Evolutionary conservation across 1,139 yeast genomes (phyloP), one percentile per base, ranked within the genome.

Genomic region (Candida frijolesensis): DNA sequence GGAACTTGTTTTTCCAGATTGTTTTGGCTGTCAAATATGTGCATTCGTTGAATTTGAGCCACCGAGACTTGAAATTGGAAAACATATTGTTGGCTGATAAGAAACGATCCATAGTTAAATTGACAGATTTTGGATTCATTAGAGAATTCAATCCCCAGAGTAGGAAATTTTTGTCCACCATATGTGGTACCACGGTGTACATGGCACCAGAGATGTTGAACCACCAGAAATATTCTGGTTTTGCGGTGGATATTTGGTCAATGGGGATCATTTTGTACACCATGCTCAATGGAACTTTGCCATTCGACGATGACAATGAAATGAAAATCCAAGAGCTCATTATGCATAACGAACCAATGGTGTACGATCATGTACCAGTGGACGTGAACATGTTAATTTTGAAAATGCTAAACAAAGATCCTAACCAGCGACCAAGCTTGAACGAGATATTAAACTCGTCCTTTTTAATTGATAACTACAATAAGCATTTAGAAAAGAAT

Each of bases 51-150:
- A 86, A 90, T 57, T 83, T 96, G 58, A 86, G 95, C 19, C 98
- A 94, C 68, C 77, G 99, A 51, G 99, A 94, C 65, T 73, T 94
- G 62, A 92, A 92, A 64, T 68, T 92, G 47, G 98, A 92, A 65
- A 92, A 92, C 64, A 85, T 91, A 18, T 68, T 92, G 44, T 69
- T 92, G 52, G 96, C 90, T 56, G 87, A 84, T 60, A 76, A 80
- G 53, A 76, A 80, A 50, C 82, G 82, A 57, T 59, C 72, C 6
- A 53, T 68, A 2, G 85, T 90, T 30, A 90, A 90, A 66, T 69
- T 92, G 50, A 85, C 96, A 3, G 99, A 94, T 70, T 92, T 94
- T 69, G 99, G 99, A 0, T 92, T 94, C 65, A 91, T 96, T 1
- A 74, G 98, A 55, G 97, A 91, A 61, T 84, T 65, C 54, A 71